Base-by-base conservation (phyloP, 2,329 filamentous ascomycete genomes). In the Clonostachys byssicola region DNA sequence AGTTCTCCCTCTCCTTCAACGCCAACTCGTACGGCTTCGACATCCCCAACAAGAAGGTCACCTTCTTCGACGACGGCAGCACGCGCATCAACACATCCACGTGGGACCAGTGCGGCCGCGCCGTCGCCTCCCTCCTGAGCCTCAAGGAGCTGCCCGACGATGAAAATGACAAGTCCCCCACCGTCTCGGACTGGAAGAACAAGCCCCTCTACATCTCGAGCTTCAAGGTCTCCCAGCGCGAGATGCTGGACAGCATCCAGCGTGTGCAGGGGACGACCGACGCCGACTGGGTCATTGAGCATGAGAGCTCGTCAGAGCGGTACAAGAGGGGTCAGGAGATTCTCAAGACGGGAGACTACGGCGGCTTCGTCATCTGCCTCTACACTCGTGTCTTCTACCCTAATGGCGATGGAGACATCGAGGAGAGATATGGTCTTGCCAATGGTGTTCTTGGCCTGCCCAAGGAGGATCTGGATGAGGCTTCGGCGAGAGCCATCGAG, bases 161-260 rank as follows among this genome's bases (percentile, higher is more conserved):
- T 55, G 16, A 63, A 46, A 51, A 52, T 6, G 63, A 65, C 49
- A 48, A 42, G 40, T 56, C 23, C 80, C 3, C 59, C 78, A 12
- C 74, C 60, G 38, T 61, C 2, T 59, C 50, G 0, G 66, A 42
- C 51, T 70, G 54, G 53, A 63, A 17, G 4, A 80, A 83, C 60
- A 70, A 72, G 44, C 52, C 56, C 1, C 56, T 85, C 2, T 79
- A 73, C 53, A 53, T 84, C 12, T 71, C 68, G 8, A 83, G 77
- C 50, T 88, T 86, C 64, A 60, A 66, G 12, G 54, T 83, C 50
- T 80, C 64, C 49, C 85, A 89, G 60, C 71, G 72, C 12, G 83
- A 88, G 10, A 87, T 88, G 68, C 72, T 88, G 46, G 74, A 77
- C 38, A 75, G 74, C n/a, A 62, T 84, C 12, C 72, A 83, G 55